phyloP scores from a whole-genome alignment of 2,329 filamentous ascomycete species.

The Colletotrichum chrysophilum region DNA sequence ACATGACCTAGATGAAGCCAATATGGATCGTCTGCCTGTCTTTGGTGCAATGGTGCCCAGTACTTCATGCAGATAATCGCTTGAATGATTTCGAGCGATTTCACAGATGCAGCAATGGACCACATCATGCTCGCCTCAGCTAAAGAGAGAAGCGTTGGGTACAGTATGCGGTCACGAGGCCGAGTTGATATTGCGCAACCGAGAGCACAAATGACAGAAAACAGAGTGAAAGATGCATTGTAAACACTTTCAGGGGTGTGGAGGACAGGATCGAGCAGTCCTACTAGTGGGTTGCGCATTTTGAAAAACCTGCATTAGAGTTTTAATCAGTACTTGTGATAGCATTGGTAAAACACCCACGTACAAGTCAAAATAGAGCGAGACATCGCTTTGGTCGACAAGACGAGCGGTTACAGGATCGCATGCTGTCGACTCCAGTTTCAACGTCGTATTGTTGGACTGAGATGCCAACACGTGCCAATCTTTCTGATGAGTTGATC shows the following conservation, averaged over 20 bases:
- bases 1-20: conserved; percentile 29
- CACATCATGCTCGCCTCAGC: conserved; percentile 29
- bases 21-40: conserved; percentile 27
- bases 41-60: conserved; percentile 26
- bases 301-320: conserved; percentile 26
- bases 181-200: conserved; percentile 29
- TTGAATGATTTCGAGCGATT: conserved; percentile 28
- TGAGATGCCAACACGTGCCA: conserved; percentile 27
- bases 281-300: conserved; percentile 26
- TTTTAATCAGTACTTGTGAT: background rate
- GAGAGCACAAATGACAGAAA: conserved; percentile 28
- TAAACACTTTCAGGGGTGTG: conserved; percentile 29
- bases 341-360: background rate
- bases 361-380: background rate
- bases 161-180: conserved; percentile 27
- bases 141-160: conserved; percentile 24
- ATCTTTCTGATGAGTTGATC: conserved; percentile 12
- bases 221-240: conserved; percentile 27
- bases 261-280: conserved; percentile 26
- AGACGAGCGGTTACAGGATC: conserved; percentile 26
- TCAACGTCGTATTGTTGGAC: conserved; percentile 24
- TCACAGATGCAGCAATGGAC: conserved; percentile 29
- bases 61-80: conserved; percentile 28
- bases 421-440: conserved; percentile 25
- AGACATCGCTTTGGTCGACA: conserved; percentile 25